A percentile compares a stretch with the other conserved stretches of the same genome.
Conservation (phyloP, 257 asterid genomes). For the Solanum tacnaense region DNA sequence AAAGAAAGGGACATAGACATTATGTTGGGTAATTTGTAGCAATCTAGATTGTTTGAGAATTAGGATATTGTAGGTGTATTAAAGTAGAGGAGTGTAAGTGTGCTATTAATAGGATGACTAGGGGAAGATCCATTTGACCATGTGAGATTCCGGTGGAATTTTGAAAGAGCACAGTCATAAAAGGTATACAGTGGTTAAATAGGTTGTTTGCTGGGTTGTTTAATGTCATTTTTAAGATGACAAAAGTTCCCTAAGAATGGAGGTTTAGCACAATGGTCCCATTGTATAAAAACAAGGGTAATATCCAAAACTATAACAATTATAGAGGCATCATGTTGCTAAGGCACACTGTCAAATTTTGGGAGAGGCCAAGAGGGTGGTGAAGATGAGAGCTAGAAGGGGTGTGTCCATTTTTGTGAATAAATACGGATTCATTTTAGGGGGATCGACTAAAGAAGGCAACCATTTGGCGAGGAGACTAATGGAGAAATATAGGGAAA, state of each 20-base stretch:
- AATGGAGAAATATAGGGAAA: background rate
- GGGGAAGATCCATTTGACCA: background rate
- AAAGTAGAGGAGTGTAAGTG: background rate
- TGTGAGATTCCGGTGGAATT: background rate
- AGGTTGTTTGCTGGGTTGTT: background rate
- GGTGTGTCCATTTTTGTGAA: background rate
- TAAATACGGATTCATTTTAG: background rate
- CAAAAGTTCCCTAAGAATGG: background rate
- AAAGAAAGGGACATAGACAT: background rate
- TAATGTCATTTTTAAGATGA: background rate
- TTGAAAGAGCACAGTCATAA: background rate
- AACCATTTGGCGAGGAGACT: background rate
- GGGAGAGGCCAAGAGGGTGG: background rate
- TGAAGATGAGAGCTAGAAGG: background rate
- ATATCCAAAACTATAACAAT: background rate
- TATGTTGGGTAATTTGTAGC: background rate
- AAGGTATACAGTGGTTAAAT: background rate
- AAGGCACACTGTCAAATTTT: background rate
- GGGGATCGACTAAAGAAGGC: background rate
- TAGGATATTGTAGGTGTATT: background rate
- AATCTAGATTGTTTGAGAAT: background rate
- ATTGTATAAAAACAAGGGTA: background rate
- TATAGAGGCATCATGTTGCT: background rate
- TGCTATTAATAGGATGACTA: background rate
- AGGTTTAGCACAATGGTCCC: background rate